Base-by-base conservation (phyloP, 352 stramenopile species). In the Globisporangium okanoganense region DNA sequence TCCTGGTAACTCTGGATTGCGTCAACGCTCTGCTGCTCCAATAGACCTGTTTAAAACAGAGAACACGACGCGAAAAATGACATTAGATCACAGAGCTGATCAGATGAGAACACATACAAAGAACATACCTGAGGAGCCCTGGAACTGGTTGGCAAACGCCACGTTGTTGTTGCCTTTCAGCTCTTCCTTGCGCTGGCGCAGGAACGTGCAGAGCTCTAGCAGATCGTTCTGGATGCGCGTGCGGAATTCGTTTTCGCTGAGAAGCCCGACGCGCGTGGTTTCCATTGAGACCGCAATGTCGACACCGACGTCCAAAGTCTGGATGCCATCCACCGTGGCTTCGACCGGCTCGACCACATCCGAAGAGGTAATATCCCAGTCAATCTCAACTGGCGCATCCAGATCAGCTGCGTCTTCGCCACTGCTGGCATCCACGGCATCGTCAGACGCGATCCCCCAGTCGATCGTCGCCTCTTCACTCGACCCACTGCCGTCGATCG, bases 81-180 rank as follows among this genome's bases (percentile, higher is more conserved):
- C n/a, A n/a, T n/a, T n/a, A n/a, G n/a, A n/a, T n/a, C n/a, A n/a
- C n/a, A n/a, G n/a, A n/a, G n/a, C n/a, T n/a, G n/a, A n/a, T 41
- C 20, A 25, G 7, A 0, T 27, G 49, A 65, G 35, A 53, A 22
- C 13, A 38, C 25, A 27, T 31, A 20, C 3, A 47, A n/a, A 16
- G 54, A 59, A 73, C n/a, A 55, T 72, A 90, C 83, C 22, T 27
- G 72, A 85, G 13, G 73, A 76, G 18, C 78, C 79, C 24, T 93
- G 81, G 53, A 91, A 88, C 56, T 92, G 82, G 64, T 83, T 88
- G 5, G 79, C 83, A 45, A 90, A 89, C 16, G 78, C 78, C 44
- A 92, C 70, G 56, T 78, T 53, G 49, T 60, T 67, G 35, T 20
- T 50, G 43, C 56, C 71, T 24, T 69, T 66, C 16, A 90, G 58